A percentile compares a stretch with the other conserved stretches of the same genome.
phyloP scores from a whole-genome alignment of 345 rosid species.

The Aurinia saxatilis region DNA sequence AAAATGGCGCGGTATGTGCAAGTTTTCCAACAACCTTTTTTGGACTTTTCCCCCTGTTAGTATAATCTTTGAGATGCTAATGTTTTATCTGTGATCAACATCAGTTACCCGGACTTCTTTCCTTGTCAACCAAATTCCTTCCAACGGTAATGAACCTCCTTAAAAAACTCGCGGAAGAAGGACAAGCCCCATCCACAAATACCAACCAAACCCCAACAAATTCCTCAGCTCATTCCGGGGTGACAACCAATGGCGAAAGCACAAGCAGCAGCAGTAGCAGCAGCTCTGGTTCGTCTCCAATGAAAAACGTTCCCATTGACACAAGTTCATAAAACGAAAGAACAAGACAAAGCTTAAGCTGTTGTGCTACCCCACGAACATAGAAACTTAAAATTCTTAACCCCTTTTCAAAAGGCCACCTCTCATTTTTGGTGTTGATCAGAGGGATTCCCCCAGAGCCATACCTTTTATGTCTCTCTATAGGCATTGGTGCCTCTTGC shows the following conservation, averaged over 20 bases:
- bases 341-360: slow-evolving; percentile 29
- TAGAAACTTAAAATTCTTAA: slow-evolving; percentile 15
- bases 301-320: slow-evolving; percentile 39
- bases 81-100: slow-evolving; percentile 15
- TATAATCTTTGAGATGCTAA: slow-evolving; percentile 7
- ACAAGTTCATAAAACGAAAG: slow-evolving; percentile 50
- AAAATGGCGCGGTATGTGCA: slow-evolving; percentile 69
- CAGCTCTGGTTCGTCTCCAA: slow-evolving; percentile 31
- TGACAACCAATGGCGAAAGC: slow-evolving; percentile 37
- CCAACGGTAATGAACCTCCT: slow-evolving; percentile 95
- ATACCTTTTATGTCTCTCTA: slow-evolving; percentile 23
- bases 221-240: slow-evolving; percentile 31
- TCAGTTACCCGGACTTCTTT: slow-evolving; percentile 88
- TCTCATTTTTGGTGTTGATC: slow-evolving; percentile 33
- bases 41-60: neutral
- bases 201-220: slow-evolving; percentile 32
- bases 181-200: slow-evolving; percentile 47
- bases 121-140: slow-evolving; percentile 74
- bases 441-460: slow-evolving; percentile 26
- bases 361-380: slow-evolving; percentile 2
- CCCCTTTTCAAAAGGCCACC: slow-evolving; percentile 16
- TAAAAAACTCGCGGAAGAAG: slow-evolving; percentile 80
- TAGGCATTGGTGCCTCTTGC: slow-evolving; percentile 45
- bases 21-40: neutral
- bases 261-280: slow-evolving; percentile 24